These are phyloP conservation scores for Nitzschia inconspicua DNA, from an alignment of 108 stramenopile species.

Conservation along the genomic window DNA sequence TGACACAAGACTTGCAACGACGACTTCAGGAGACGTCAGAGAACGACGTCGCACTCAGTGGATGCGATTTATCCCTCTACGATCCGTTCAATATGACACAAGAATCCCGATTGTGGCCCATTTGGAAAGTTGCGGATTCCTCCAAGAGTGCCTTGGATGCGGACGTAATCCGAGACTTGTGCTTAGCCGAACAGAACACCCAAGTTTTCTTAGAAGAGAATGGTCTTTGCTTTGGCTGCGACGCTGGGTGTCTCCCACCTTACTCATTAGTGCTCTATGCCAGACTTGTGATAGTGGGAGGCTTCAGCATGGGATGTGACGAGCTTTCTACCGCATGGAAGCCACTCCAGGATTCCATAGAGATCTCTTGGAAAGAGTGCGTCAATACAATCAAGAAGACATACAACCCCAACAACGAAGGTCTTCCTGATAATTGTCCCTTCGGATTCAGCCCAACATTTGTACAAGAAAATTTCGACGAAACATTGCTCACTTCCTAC, in stretches of 20 bases:
- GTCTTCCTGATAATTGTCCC: constrained; percentile 14
- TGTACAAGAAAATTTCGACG: constrained; percentile 37
- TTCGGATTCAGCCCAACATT: constrained; percentile 28
- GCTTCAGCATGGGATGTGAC: constrained; percentile 33
- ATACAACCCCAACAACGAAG: constrained; percentile 5
- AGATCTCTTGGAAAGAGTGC: constrained; percentile 28
- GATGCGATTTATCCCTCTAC: constrained; percentile 34
- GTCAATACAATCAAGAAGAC: constrained; percentile 14
- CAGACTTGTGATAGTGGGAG: constrained; percentile 23
- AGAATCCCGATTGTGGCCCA: constrained; percentile 51
- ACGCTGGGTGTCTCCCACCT: constrained; percentile 37
- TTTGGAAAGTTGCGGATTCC: constrained; percentile 15
- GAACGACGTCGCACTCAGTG: constrained; percentile 3
- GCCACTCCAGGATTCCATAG: no score
- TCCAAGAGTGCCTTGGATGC: constrained; percentile 14
- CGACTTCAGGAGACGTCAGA: neutral
- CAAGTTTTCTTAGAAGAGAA: constrained; percentile 28
- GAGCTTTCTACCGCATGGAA: constrained; percentile 29
- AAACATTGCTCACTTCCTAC: constrained; percentile 18
- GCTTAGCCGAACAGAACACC: constrained; percentile 37
- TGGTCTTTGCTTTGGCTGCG: constrained; percentile 31
- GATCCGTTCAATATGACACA: neutral
- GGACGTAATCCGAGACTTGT: constrained; percentile 23
- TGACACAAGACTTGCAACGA: no score
- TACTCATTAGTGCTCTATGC: constrained; percentile 39